A percentile compares a stretch with the other conserved stretches of the same genome.
Conservation (phyloP, 805 yeast genomes). For the Sugiyamaella lignohabitans region DNA sequence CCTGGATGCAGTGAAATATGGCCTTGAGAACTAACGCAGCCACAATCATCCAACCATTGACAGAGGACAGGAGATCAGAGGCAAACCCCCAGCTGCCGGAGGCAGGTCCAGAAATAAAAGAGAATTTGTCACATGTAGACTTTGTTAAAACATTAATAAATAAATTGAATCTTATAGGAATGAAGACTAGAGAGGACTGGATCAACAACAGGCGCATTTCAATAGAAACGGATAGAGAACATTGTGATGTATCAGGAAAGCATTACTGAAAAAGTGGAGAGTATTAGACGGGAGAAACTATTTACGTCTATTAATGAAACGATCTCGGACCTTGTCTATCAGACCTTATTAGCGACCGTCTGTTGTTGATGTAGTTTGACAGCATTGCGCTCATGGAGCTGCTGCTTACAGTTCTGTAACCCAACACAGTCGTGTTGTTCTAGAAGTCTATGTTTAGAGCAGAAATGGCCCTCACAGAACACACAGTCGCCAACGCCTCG, state of each 20-base stretch:
- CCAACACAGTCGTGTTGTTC: conserved; percentile 82
- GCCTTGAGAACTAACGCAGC: neutral
- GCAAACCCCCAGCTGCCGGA: neutral
- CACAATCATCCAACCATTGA: neutral
- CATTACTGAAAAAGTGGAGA: neutral
- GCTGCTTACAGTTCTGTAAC: conserved; percentile 71
- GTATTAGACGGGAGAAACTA: too few species aligned
- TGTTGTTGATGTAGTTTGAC: conserved; percentile 76
- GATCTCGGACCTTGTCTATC: conserved; percentile 15
- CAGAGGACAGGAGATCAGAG: neutral
- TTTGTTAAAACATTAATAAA: too few species aligned
- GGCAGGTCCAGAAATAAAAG: too few species aligned
- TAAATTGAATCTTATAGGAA: conserved; percentile 1
- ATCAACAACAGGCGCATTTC: neutral
- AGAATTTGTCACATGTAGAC: too few species aligned
- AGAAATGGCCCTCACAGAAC: conserved; percentile 76
- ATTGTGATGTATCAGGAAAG: neutral
- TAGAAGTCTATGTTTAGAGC: conserved; percentile 78
- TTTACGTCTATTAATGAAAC: too few species aligned
- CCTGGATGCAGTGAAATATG: conserved; percentile 42
- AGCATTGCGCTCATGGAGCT: conserved; percentile 79
- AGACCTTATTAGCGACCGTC: conserved; percentile 69
- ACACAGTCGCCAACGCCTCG: conserved; percentile 74
- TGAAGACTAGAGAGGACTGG: neutral
- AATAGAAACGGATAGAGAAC: neutral